Evolutionary conservation across 768 basidiomycete species (phyloP).

Genomic region (Amanita rubescens): DNA sequence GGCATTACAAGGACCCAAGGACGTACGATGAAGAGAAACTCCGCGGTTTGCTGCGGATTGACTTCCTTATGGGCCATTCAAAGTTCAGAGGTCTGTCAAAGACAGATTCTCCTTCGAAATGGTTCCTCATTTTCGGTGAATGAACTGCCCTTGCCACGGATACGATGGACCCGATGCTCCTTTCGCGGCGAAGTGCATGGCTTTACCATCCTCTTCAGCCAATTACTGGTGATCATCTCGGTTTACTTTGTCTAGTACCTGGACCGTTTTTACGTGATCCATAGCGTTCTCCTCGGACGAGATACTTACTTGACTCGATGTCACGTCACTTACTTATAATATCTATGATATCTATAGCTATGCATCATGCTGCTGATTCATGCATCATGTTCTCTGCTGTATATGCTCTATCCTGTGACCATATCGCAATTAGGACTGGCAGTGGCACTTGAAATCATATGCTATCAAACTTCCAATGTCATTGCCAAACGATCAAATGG

Average conservation of each 20-base stretch:
- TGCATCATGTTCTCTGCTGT: no score
- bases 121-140: constrained; percentile 15
- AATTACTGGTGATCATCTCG: background rate
- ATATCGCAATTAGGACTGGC: background rate
- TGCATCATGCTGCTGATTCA: no score
- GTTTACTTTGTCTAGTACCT: background rate
- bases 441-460: no score
- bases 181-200: background rate
- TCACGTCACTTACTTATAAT: background rate
- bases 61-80: constrained; percentile 43
- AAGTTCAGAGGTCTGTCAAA: constrained; percentile 38
- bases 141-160: background rate
- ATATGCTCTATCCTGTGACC: background rate
- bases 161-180: background rate
- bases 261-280: constrained; percentile 1
- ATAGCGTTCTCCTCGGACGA: background rate
- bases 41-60: constrained; percentile 49
- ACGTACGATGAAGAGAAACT: constrained; percentile 38
- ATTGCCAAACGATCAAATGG: no score
- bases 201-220: background rate
- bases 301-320: background rate
- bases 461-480: no score
- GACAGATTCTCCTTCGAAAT: constrained; percentile 25
- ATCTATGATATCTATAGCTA: background rate
- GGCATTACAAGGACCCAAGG: constrained; percentile 24